Percentiles rank a stretch among this genome's conserved stretches.
phyloP scores from a whole-genome alignment of 225 moss, liverwort and hornwort genomes.

The Marchantia polymorpha region DNA sequence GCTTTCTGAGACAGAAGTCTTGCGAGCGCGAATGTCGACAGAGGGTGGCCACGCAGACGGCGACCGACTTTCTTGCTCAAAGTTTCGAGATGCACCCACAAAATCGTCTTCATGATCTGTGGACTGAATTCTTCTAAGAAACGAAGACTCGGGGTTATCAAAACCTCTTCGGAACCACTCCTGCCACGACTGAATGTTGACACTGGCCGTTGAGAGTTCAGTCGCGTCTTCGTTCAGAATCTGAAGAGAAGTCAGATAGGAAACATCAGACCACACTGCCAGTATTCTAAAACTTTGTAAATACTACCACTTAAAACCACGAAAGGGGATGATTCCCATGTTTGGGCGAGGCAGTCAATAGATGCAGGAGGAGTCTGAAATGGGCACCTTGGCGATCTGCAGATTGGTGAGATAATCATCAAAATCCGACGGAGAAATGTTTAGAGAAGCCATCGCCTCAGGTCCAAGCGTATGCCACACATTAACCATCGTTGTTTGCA shows the following conservation, averaged over 20 bases:
- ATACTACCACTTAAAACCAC: not conserved
- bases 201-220: slow-evolving; percentile 26
- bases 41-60: slow-evolving; percentile 40
- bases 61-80: slow-evolving; percentile 5
- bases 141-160: slow-evolving; percentile 39
- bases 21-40: slow-evolving; percentile 20
- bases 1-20: slow-evolving; percentile 13
- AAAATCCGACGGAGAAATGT: slow-evolving; percentile 68
- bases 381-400: slow-evolving; percentile 52
- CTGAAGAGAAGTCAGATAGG: slow-evolving; percentile 18
- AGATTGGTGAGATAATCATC: slow-evolving; percentile 65
- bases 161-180: slow-evolving; percentile 44
- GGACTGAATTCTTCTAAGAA: slow-evolving; percentile 40
- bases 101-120: slow-evolving; percentile 8
- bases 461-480: slow-evolving; percentile 81
- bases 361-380: not conserved
- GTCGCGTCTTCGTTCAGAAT: slow-evolving; percentile 44
- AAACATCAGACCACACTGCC: not conserved
- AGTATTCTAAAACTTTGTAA: not conserved
- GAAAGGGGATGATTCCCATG: not conserved
- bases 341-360: not conserved
- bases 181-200: slow-evolving; percentile 33
- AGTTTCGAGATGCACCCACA: slow-evolving; percentile 1
- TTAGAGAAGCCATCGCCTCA: slow-evolving; percentile 67
- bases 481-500: slow-evolving; percentile 72